Evolutionary conservation across 2,329 filamentous ascomycete genomes (phyloP).

Genomic region (Tolypocladium amazonense): DNA sequence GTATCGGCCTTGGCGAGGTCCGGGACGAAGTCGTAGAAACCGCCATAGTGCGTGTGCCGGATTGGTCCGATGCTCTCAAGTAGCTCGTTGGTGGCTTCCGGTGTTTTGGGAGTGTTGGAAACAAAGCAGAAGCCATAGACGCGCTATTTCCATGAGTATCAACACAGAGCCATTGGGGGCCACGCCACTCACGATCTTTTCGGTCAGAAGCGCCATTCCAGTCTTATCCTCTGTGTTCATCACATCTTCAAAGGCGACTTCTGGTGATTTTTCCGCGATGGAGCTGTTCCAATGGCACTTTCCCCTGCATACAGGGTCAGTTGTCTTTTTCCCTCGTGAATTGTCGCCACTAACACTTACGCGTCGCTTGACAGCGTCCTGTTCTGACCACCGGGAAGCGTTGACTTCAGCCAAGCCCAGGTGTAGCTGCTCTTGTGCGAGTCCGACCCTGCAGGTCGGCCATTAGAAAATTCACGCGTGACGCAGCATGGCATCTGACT

Average conservation of each 20-base stretch:
- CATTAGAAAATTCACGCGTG: not conserved
- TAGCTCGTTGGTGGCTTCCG: constrained; percentile 62
- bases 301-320: not conserved
- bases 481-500: not conserved
- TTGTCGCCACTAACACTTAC: constrained; percentile 1
- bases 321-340: not conserved
- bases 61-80: constrained; percentile 79
- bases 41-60: constrained; percentile 82
- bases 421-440: constrained; percentile 58
- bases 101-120: constrained; percentile 52
- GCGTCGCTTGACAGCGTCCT: constrained; percentile 11
- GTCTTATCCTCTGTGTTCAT: constrained; percentile 37
- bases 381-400: constrained; percentile 21
- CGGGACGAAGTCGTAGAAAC: constrained; percentile 71
- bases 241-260: constrained; percentile 48
- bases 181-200: constrained; percentile 49
- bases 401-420: constrained; percentile 36
- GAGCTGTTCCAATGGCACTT: constrained; percentile 12
- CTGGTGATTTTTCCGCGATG: constrained; percentile 39
- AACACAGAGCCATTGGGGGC: not conserved
- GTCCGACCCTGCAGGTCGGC: constrained; percentile 49
- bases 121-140: constrained; percentile 70
- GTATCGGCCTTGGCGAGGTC: constrained; percentile 83
- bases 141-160: constrained; percentile 33
- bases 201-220: constrained; percentile 51